Evolutionary conservation across 225 moss, liverwort and hornwort genomes (phyloP), one percentile per base, ranked within the genome.

Genomic region (Pseudisothecium myosuroides): DNA sequence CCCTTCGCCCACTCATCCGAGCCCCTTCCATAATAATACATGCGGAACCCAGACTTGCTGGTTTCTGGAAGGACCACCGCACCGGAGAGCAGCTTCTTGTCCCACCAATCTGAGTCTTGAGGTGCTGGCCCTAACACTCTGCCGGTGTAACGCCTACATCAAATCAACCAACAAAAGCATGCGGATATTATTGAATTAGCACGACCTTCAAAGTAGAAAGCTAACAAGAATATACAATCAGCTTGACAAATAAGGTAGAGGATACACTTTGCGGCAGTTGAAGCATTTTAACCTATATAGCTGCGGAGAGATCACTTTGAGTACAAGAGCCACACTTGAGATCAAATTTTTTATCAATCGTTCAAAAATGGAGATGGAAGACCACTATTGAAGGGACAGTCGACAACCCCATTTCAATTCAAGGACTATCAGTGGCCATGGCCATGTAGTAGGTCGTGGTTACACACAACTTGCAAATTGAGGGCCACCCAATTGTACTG

Each of bases 1-100:
- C 90, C 95, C 79, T 92, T 91, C 49, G 93, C 92, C 94, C 94
- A 95, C 72, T 89, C 41, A 60, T 91, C 89, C 61, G 87, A 82
- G 85, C 29, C 89, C 27, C 95, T 93, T 29, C 94, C 95, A 63
- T 93, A 95, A 89, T 95, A 95, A 76, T 94, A 94, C 95, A 95
- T 91, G 61, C 92, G 92, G 89, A 91, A 94, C 32, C 91, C 93
- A 13, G 90, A 37, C 84, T 90, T 88, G 56, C 83, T 79, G 24
- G 56, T 36, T 75, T 90, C 90, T 43, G 88, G 92, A 69, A 95
- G 63, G 14, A 95, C 93, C 29, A 95, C 95, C 32, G 92, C 89
- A 32, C 94, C 93, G 5, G 94, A 94, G 28, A 91, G 83, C 75
- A 90, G 80, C 83, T 90, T 92, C 85, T 67, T 93, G 86, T 95